Percentiles rank a stretch among this genome's conserved stretches.
These are phyloP conservation scores for Blastocystis sp. DNA, from an alignment of 352 stramenopile genomes.

Conservation along the genomic window DNA sequence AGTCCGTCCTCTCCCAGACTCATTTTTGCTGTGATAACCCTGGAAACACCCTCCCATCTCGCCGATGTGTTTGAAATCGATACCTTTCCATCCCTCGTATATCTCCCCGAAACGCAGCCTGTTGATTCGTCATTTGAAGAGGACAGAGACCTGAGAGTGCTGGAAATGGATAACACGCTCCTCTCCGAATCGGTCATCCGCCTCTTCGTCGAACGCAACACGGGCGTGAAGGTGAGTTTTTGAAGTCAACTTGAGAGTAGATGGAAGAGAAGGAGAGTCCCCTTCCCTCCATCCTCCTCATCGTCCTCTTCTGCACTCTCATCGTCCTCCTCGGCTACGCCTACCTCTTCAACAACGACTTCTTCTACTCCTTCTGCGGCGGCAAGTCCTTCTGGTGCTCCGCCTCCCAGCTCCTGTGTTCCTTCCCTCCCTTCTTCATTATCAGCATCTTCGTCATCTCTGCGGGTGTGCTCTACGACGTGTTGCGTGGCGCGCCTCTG, in stretches of 20 bases:
- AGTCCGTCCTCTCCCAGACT: background rate
- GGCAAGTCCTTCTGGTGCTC: background rate
- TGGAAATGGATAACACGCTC: background rate
- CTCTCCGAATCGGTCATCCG: background rate
- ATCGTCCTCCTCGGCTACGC: constrained; percentile 22
- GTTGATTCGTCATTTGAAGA: constrained; percentile 71
- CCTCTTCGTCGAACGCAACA: background rate
- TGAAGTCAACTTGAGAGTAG: background rate
- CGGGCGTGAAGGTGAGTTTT: background rate
- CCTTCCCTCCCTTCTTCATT: background rate
- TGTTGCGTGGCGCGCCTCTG: constrained; percentile 4
- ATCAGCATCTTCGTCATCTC: constrained; percentile 1
- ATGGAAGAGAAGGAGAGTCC: background rate
- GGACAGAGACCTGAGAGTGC: background rate
- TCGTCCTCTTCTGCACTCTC: background rate
- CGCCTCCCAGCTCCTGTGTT: constrained; percentile 35
- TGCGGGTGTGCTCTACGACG: constrained; percentile 1
- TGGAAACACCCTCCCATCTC: background rate
- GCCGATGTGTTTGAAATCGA: background rate
- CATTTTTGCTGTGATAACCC: background rate
- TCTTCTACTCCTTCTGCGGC: constrained; percentile 12
- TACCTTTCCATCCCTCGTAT: background rate
- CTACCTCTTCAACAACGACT: constrained; percentile 11
- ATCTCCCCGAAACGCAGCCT: constrained; percentile 68
- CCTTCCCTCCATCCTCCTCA: background rate